These are phyloP conservation scores for Schizophyllum amplum DNA, from an alignment of 1,284 basidiomycete species.

Conservation along the genomic window DNA sequence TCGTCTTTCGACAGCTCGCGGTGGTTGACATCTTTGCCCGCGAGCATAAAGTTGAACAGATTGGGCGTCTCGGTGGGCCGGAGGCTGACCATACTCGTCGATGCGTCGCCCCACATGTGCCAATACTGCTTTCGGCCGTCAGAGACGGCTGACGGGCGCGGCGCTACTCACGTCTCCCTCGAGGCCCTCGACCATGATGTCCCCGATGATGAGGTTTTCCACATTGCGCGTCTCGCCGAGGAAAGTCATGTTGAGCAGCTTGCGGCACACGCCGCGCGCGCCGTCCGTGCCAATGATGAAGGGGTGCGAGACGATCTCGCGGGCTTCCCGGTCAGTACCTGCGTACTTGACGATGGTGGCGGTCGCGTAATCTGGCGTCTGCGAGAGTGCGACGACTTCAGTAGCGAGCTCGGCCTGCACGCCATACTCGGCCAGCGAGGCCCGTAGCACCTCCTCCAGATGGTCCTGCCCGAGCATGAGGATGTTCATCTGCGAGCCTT, in stretches of 20 bases:
- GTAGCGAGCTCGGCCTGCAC: constrained; percentile 23
- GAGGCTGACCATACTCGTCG: constrained; percentile 9
- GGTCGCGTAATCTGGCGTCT: constrained; percentile 18
- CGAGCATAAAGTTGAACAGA: constrained; percentile 17
- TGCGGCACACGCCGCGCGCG: constrained; percentile 25
- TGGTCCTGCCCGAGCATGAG: constrained; percentile 25
- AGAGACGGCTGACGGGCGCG: neutral
- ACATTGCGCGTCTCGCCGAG: constrained; percentile 27
- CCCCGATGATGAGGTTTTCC: constrained; percentile 22
- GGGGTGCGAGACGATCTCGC: constrained; percentile 18
- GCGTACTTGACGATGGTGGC: constrained; percentile 14
- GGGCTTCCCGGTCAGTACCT: constrained; percentile 2
- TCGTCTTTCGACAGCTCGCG: constrained; percentile 9
- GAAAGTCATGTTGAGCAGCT: constrained; percentile 28
- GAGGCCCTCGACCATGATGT: constrained; percentile 26
- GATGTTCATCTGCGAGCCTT: constrained; percentile 14
- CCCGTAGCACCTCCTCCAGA: constrained; percentile 24
- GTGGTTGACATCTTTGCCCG: constrained; percentile 11
- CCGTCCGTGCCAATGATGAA: constrained; percentile 27
- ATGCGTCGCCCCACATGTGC: constrained; percentile 14
- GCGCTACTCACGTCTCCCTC: constrained; percentile 18
- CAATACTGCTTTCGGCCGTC: constrained; percentile 8
- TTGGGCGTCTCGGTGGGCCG: constrained; percentile 13
- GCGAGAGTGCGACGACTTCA: constrained; percentile 23
- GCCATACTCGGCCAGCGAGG: constrained; percentile 19